phyloP scores from a whole-genome alignment of 345 rosid species.

The Citrus unshiu region DNA sequence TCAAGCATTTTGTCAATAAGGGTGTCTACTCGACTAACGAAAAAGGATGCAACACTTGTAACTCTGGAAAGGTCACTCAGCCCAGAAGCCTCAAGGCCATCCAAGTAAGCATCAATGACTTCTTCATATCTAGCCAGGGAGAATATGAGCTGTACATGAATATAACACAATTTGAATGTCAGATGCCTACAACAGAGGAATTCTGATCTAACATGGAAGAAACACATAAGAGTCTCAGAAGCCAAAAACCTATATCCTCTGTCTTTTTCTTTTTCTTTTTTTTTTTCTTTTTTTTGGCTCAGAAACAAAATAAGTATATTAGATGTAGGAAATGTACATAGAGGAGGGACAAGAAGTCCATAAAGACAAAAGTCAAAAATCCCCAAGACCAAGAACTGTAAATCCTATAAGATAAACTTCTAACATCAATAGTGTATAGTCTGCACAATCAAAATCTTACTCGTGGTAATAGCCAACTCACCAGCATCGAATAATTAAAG shows the following conservation, averaged over 20 bases:
- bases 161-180: constrained; percentile 9
- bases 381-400: no score
- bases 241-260: background rate
- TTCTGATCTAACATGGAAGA: background rate
- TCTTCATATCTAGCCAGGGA: constrained; percentile 90
- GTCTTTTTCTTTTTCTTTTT: background rate
- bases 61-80: constrained; percentile 87
- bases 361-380: no score
- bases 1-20: constrained; percentile 94
- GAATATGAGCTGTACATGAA: constrained; percentile 76
- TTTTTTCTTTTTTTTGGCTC: no score
- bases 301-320: no score
- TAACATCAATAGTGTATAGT: background rate
- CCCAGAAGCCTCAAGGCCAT: constrained; percentile 98
- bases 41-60: constrained; percentile 97
- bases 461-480: background rate
- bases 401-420: no score
- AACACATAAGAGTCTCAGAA: background rate
- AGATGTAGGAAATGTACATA: no score
- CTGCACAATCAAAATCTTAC: background rate
- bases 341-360: no score
- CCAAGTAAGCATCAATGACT: constrained; percentile 95
- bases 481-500: background rate
- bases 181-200: background rate
- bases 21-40: constrained; percentile 96